Percentiles rank a stretch among this genome's conserved stretches.
phyloP scores from a whole-genome alignment of 2,329 filamentous ascomycete species.

The Pyrenophora seminiperda region DNA sequence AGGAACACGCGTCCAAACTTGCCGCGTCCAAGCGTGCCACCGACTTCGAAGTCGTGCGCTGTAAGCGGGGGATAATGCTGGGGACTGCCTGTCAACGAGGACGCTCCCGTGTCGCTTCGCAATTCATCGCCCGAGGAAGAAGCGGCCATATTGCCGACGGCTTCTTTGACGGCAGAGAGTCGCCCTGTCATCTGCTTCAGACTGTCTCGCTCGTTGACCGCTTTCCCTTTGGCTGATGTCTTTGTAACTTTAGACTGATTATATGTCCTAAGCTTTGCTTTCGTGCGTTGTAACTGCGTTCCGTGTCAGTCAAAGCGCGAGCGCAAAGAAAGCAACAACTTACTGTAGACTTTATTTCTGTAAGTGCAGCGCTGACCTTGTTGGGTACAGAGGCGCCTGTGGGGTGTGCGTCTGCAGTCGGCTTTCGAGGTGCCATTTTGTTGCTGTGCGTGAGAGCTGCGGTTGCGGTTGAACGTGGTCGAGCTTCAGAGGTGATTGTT shows the following conservation, averaged over 20 bases:
- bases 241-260: slow-evolving; percentile 9
- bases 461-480: background rate
- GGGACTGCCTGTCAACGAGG: background rate
- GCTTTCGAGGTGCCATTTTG: slow-evolving; percentile 6
- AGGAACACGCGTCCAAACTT: slow-evolving; percentile 85
- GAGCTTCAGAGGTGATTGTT: background rate
- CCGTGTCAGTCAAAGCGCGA: background rate
- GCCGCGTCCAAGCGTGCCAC: slow-evolving; percentile 77
- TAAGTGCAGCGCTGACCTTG: background rate
- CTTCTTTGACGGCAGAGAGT: slow-evolving; percentile 4
- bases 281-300: slow-evolving; percentile 9
- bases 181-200: slow-evolving; percentile 4
- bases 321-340: background rate
- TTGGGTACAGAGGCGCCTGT: background rate
- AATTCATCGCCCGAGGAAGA: background rate
- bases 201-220: slow-evolving; percentile 1
- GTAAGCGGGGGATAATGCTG: slow-evolving; percentile 1
- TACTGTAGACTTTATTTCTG: slow-evolving; percentile 8
- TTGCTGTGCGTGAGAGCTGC: background rate
- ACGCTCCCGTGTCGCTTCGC: background rate
- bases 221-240: background rate
- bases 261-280: slow-evolving; percentile 8
- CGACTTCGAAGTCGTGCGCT: slow-evolving; percentile 82
- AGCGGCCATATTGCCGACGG: background rate
- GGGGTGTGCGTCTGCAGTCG: background rate